Evolutionary conservation across 2,329 filamentous ascomycete genomes (phyloP).

Genomic region (Talaromyces sp.): DNA sequence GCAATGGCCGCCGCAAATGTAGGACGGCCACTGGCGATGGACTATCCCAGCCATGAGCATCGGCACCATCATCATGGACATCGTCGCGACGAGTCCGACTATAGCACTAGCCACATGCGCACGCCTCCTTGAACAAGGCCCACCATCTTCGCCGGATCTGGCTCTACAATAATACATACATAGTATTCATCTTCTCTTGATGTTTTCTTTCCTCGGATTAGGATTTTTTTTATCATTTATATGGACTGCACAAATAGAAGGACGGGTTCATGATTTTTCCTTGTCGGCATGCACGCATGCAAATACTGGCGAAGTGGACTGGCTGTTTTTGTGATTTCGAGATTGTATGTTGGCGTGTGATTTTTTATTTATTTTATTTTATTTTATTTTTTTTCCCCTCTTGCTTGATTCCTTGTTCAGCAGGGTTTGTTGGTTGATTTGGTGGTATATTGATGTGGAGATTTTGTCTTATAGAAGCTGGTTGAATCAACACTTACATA

Average conservation of each 20-base stretch:
- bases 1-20: background rate
- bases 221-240: background rate
- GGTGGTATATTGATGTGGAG: background rate
- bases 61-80: constrained; percentile 4
- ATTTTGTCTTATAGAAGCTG: background rate
- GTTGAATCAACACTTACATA: background rate
- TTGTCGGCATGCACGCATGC: background rate
- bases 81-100: constrained; percentile 7
- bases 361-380: background rate
- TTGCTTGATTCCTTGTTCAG: background rate
- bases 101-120: constrained; percentile 2
- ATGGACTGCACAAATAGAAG: constrained; percentile 1
- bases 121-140: constrained; percentile 3
- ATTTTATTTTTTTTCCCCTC: too few species aligned
- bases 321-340: background rate
- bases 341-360: background rate
- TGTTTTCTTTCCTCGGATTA: background rate
- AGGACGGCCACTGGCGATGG: constrained; percentile 1
- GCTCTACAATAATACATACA: background rate
- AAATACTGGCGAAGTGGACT: background rate
- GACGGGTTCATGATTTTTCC: background rate
- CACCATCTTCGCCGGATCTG: background rate
- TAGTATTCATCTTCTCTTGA: background rate
- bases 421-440: background rate
- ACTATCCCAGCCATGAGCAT: background rate